Conservation (phyloP, 345 rosid genomes). For the Populus davidiana region DNA sequence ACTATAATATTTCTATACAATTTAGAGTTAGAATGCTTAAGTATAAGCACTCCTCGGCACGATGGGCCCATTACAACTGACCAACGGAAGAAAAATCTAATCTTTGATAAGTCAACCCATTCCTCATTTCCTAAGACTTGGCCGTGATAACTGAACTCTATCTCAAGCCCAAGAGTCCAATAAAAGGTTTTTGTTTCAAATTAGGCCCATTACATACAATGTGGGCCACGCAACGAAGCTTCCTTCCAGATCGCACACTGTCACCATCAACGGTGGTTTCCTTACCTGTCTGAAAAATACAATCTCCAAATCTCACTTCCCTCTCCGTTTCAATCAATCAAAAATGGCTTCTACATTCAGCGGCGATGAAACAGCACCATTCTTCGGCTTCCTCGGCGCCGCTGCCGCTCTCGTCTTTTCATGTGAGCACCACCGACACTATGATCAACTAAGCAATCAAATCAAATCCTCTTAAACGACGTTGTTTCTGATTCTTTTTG, state of each 20-base stretch:
- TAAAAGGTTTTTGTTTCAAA: neutral
- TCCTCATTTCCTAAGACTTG: too few species aligned
- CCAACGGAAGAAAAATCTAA: too few species aligned
- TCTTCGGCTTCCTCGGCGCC: conserved; percentile 51
- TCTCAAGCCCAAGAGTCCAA: too few species aligned
- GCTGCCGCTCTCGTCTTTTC: conserved; percentile 46
- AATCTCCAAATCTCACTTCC: neutral
- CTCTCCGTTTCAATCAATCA: neutral
- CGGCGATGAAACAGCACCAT: conserved; percentile 48
- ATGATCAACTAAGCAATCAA: neutral
- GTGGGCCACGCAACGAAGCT: neutral
- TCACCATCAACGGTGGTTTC: too few species aligned
- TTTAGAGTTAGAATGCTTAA: too few species aligned
- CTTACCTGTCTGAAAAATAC: too few species aligned
- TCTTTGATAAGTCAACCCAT: too few species aligned
- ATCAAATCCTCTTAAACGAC: neutral
- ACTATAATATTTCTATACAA: too few species aligned
- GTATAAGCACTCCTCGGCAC: too few species aligned
- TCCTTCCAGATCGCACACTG: neutral
- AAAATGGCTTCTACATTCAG: conserved; percentile 31
- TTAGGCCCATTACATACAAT: neutral
- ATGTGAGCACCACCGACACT: conserved; percentile 4
- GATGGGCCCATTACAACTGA: too few species aligned
- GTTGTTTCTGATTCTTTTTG: neutral
- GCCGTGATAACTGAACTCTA: too few species aligned